Conservation (phyloP, 1,139 yeast species). For the Candida mesenterica region DNA sequence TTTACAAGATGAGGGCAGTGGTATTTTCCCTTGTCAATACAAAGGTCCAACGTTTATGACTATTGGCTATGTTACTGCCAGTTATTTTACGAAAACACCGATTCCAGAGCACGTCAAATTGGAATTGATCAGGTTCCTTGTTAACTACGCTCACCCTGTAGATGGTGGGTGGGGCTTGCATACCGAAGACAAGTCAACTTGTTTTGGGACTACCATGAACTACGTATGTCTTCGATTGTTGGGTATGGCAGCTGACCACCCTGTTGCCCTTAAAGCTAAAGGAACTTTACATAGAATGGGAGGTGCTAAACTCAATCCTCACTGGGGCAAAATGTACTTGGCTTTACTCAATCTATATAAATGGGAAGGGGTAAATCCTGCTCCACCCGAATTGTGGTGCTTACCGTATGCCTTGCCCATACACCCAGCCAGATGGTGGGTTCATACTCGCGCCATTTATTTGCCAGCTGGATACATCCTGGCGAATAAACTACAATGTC, state of each 20-base stretch:
- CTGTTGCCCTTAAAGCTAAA: conserved; percentile 79
- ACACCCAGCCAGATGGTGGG: conserved; percentile 99
- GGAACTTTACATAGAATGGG: conserved; percentile 68
- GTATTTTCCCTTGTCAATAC: conserved; percentile 87
- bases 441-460: conserved; percentile 92
- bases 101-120: conserved; percentile 64
- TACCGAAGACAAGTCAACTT: conserved; percentile 86
- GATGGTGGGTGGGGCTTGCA: conserved; percentile 99
- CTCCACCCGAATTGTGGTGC: conserved; percentile 94
- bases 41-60: conserved; percentile 98
- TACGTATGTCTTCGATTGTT: conserved; percentile 75
- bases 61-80: conserved; percentile 78
- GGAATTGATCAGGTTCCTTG: conserved; percentile 80
- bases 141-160: conserved; percentile 90
- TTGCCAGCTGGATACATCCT: conserved; percentile 82
- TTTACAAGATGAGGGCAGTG: conserved; percentile 72
- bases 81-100: conserved; percentile 65
- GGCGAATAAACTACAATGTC: conserved; percentile 54
- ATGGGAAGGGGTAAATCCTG: conserved; percentile 98
- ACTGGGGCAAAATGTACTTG: conserved; percentile 97
- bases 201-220: conserved; percentile 89
- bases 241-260: conserved; percentile 73
- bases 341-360: conserved; percentile 75
- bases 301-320: conserved; percentile 89
- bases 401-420: conserved; percentile 78